A percentile compares a stretch with the other conserved stretches of the same genome.
These are phyloP conservation scores for Colletotrichum tanaceti DNA, from an alignment of 2,329 filamentous ascomycete species.

Conservation along the genomic window DNA sequence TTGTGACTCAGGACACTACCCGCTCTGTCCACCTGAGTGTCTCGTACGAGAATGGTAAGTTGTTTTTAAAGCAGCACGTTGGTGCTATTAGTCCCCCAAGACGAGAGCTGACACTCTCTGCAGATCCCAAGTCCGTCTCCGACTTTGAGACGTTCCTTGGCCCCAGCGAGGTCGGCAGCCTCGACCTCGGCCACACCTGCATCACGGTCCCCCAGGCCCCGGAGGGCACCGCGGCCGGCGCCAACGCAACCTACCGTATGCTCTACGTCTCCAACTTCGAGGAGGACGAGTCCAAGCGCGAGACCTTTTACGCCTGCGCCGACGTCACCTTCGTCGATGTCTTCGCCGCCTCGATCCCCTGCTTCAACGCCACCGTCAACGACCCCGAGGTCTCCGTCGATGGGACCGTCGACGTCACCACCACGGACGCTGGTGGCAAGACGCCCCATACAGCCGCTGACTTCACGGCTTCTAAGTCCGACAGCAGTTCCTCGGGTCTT, in stretches of 20 bases:
- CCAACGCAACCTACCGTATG: conserved; percentile 62
- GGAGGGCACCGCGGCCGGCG: conserved; percentile 51
- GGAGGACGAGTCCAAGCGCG: conserved; percentile 52
- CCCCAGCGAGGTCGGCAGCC: conserved; percentile 50
- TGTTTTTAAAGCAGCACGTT: background rate
- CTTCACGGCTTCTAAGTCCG: conserved; percentile 44
- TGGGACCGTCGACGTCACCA: conserved; percentile 39
- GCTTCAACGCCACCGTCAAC: conserved; percentile 58
- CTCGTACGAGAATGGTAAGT: conserved; percentile 62
- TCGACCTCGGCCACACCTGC: conserved; percentile 61
- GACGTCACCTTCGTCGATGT: conserved; percentile 58
- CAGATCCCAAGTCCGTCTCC: conserved; percentile 54
- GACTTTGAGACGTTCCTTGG: conserved; percentile 56
- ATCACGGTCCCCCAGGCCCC: conserved; percentile 53
- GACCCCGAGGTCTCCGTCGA: conserved; percentile 44
- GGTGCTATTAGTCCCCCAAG: background rate
- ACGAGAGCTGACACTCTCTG: background rate
- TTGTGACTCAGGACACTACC: conserved; percentile 68
- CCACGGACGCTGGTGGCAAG: conserved; percentile 33
- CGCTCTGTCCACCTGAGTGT: conserved; percentile 65
- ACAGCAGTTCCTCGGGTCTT: conserved; percentile 52
- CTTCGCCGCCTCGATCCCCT: conserved; percentile 52
- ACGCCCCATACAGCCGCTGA: conserved; percentile 43
- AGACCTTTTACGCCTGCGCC: conserved; percentile 63
- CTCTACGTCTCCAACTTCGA: conserved; percentile 59